A percentile compares a stretch with the other conserved stretches of the same genome.
Conservation (phyloP, 1,284 basidiomycete species). For the Cutaneotrichosporon cavernicola region DNA sequence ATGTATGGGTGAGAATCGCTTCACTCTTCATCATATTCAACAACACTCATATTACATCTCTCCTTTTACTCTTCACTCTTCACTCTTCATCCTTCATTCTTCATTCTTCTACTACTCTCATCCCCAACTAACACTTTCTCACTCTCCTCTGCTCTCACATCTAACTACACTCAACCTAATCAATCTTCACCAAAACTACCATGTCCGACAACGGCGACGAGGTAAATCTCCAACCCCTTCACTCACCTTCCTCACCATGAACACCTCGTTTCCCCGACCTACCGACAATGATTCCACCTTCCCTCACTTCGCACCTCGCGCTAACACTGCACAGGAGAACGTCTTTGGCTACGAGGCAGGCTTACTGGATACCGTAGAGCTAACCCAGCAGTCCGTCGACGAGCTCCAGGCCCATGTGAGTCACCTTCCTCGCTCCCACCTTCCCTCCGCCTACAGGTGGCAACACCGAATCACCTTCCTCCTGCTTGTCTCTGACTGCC, state of each 20-base stretch:
- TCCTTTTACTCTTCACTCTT: background rate
- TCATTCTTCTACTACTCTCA: background rate
- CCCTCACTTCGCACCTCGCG: background rate
- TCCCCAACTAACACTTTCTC: background rate
- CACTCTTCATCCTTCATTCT: background rate
- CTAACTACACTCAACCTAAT: background rate
- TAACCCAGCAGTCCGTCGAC: conserved; percentile 65
- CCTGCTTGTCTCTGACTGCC: background rate
- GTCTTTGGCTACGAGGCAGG: conserved; percentile 30
- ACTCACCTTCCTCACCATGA: background rate
- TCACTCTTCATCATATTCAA: too few relatives aligned
- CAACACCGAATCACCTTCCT: background rate
- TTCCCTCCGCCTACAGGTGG: background rate
- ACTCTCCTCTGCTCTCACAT: background rate
- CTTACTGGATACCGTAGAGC: background rate
- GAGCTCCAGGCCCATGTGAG: conserved; percentile 82
- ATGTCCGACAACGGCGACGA: conserved; percentile 43
- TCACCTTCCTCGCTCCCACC: conserved; percentile 6
- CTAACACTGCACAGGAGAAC: conserved; percentile 13
- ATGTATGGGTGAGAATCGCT: too few relatives aligned
- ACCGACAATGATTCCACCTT: background rate
- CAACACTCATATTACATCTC: background rate
- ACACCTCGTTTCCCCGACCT: background rate
- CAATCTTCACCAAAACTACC: background rate
- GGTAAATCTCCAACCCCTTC: conserved; percentile 22